phyloP scores from a whole-genome alignment of 176 grass and related monocot genomes.

The Musa acuminata region DNA sequence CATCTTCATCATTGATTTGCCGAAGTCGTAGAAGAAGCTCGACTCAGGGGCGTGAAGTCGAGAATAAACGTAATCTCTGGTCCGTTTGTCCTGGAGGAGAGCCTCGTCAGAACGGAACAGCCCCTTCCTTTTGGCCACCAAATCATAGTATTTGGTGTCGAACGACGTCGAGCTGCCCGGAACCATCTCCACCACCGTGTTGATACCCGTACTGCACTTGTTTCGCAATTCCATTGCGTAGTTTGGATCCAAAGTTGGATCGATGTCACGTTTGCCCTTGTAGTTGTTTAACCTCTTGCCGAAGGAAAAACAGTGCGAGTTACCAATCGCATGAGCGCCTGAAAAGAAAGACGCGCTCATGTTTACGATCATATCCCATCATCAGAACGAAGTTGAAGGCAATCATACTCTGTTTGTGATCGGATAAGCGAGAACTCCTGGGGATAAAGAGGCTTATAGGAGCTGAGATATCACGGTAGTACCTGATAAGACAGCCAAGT shows the following conservation, averaged over 20 bases:
- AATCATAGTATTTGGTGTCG: conserved; percentile 45
- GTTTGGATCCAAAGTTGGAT: conserved; percentile 38
- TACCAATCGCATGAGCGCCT: conserved; percentile 59
- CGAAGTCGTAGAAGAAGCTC: conserved; percentile 56
- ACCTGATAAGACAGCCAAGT: conserved; percentile 15
- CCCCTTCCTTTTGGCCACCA: conserved; percentile 29
- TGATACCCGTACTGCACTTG: conserved; percentile 26
- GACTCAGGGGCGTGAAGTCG: conserved; percentile 14
- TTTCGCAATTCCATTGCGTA: conserved; percentile 25
- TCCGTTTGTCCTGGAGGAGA: conserved; percentile 43
- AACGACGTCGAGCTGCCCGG: conserved; percentile 56
- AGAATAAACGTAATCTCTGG: conserved; percentile 25
- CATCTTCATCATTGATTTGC: conserved; percentile 1
- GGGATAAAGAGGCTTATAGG: too few relatives aligned
- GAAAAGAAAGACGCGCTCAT: neutral
- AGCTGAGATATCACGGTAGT: neutral
- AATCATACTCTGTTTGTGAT: too few relatives aligned
- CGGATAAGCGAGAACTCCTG: too few relatives aligned
- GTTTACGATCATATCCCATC: neutral
- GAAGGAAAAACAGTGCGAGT: conserved; percentile 60
- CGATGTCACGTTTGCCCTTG: conserved; percentile 27
- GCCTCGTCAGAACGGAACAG: conserved; percentile 68
- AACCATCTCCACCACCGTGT: conserved; percentile 61
- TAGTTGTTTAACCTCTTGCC: conserved; percentile 47
- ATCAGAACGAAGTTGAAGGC: too few relatives aligned